These are phyloP conservation scores for Penicillium robsamsonii DNA, from an alignment of 495 filamentous ascomycete species.

Conservation along the genomic window DNA sequence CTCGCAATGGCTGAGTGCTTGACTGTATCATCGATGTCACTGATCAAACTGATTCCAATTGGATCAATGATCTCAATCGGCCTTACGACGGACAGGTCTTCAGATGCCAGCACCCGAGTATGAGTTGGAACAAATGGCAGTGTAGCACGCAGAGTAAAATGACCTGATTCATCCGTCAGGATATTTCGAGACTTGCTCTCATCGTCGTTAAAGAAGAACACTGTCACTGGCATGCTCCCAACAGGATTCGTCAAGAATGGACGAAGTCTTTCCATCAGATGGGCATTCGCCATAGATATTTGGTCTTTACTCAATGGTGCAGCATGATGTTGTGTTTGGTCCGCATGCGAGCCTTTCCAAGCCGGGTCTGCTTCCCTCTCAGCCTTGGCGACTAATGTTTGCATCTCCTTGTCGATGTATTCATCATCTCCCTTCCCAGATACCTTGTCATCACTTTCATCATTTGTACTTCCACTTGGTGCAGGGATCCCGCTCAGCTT, in stretches of 20 bases:
- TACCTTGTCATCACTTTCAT: slow-evolving; percentile 25
- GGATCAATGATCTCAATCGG: slow-evolving; percentile 73
- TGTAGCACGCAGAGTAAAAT: slow-evolving; percentile 74
- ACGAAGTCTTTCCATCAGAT: slow-evolving; percentile 79
- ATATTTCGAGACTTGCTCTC: slow-evolving; percentile 76
- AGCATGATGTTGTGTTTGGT: slow-evolving; percentile 34
- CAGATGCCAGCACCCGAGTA: slow-evolving; percentile 80
- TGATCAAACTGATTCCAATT: slow-evolving; percentile 87
- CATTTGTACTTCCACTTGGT: slow-evolving; percentile 41
- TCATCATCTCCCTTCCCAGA: slow-evolving; percentile 50
- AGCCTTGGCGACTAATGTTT: slow-evolving; percentile 67
- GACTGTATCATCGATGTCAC: slow-evolving; percentile 96
- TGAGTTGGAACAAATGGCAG: slow-evolving; percentile 90
- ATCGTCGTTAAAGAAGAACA: slow-evolving; percentile 88
- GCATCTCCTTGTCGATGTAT: slow-evolving; percentile 66
- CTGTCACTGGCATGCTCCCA: slow-evolving; percentile 68
- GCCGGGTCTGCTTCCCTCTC: slow-evolving; percentile 68
- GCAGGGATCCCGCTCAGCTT: slow-evolving; percentile 81
- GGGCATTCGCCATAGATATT: slow-evolving; percentile 73
- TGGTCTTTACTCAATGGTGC: slow-evolving; percentile 66
- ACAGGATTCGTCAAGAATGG: slow-evolving; percentile 87
- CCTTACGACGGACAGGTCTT: slow-evolving; percentile 76
- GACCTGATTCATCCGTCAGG: slow-evolving; percentile 78
- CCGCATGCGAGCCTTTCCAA: slow-evolving; percentile 43
- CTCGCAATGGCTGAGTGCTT: slow-evolving; percentile 88